A percentile compares a stretch with the other conserved stretches of the same genome.
Conservation (phyloP, 2,329 filamentous ascomycete species). For the Purpureocillium lavendulum region DNA sequence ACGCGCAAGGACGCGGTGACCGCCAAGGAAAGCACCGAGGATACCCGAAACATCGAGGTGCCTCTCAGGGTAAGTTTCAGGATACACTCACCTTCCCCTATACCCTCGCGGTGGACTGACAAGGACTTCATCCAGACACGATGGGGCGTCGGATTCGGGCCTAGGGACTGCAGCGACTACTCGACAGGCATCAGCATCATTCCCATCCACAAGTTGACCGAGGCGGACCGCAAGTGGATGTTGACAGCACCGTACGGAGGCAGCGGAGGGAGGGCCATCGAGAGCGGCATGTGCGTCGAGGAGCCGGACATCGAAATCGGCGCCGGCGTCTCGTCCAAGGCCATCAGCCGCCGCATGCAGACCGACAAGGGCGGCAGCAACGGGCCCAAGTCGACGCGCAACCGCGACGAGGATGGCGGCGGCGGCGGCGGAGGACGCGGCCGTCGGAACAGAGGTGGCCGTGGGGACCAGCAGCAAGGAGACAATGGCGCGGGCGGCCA, state of each 20-base stretch:
- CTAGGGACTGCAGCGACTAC: constrained; percentile 95
- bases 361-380: constrained; percentile 58
- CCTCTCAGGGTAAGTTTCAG: constrained; percentile 56
- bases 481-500: constrained; percentile 8
- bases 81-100: too few relatives aligned
- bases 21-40: constrained; percentile 85
- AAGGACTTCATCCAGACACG: constrained; percentile 54
- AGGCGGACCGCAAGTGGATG: constrained; percentile 97
- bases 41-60: constrained; percentile 61
- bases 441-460: constrained; percentile 17
- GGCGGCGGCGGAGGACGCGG: constrained; percentile 15
- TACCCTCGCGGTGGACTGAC: background rate
- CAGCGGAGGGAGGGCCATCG: constrained; percentile 74
- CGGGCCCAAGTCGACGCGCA: constrained; percentile 54
- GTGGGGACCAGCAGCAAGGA: constrained; percentile 13
- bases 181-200: constrained; percentile 86
- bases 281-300: constrained; percentile 80
- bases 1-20: constrained; percentile 74
- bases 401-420: constrained; percentile 27
- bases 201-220: constrained; percentile 84
- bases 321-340: constrained; percentile 93
- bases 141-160: constrained; percentile 96
- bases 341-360: constrained; percentile 61
- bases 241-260: constrained; percentile 88
- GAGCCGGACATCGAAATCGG: constrained; percentile 99